Conservation (phyloP, 768 basidiomycete species). For the Lyophyllum decastes region DNA sequence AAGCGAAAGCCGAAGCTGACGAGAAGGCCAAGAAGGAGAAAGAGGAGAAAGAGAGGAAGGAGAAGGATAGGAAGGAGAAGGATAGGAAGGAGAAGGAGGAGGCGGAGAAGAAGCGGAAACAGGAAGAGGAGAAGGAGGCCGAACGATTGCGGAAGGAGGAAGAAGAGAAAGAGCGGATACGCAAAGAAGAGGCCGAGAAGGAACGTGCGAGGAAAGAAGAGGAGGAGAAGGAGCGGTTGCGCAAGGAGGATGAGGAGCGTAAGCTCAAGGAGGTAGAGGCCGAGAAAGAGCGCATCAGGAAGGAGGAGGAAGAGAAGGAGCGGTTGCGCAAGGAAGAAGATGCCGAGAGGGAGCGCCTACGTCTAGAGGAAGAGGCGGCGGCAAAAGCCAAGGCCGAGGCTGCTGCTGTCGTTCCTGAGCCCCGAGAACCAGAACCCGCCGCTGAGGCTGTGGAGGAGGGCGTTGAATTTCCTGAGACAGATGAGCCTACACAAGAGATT, state of each 20-base stretch:
- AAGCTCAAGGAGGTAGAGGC: slow-evolving; percentile 36
- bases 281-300: slow-evolving; percentile 34
- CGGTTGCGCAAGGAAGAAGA: slow-evolving; percentile 56
- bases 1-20: slow-evolving; percentile 44
- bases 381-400: slow-evolving; percentile 50
- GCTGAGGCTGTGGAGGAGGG: slow-evolving; percentile 29
- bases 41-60: slow-evolving; percentile 43
- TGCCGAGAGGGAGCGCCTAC: slow-evolving; percentile 31
- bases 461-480: slow-evolving; percentile 24
- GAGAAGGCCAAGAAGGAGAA: slow-evolving; percentile 45
- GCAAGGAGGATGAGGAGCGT: slow-evolving; percentile 43
- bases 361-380: slow-evolving; percentile 34
- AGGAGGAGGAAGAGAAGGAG: slow-evolving; percentile 33
- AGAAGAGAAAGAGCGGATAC: slow-evolving; percentile 27
- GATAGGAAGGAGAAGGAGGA: slow-evolving; percentile 32
- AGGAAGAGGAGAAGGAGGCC: slow-evolving; percentile 37
- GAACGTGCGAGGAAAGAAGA: slow-evolving; percentile 53
- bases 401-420: slow-evolving; percentile 36
- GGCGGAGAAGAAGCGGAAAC: slow-evolving; percentile 26
- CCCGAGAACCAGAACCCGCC: slow-evolving; percentile 29
- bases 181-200: slow-evolving; percentile 28
- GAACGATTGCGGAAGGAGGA: slow-evolving; percentile 37
- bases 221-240: slow-evolving; percentile 48
- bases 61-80: slow-evolving; percentile 34
- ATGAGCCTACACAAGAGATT: slow-evolving; percentile 39